Conservation (phyloP, 257 asterid species). For the Forsythia viridissima region DNA sequence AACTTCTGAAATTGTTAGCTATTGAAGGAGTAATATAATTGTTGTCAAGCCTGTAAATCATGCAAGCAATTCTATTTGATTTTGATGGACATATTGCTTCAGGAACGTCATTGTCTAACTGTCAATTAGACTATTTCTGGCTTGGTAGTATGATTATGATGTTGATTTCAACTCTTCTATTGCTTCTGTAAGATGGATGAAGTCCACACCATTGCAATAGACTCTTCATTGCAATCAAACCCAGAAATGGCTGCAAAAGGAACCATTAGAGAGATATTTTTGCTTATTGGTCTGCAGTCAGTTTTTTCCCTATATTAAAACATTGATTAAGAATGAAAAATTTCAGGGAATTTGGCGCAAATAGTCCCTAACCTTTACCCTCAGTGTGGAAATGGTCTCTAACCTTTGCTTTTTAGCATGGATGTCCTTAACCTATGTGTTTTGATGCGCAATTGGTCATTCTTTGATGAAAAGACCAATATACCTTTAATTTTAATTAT, state of each 20-base stretch:
- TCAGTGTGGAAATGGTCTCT: no score
- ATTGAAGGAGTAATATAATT: neutral
- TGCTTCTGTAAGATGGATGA: neutral
- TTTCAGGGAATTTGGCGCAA: neutral
- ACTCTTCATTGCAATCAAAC: conserved; percentile 1
- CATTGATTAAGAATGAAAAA: neutral
- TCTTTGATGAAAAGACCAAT: no score
- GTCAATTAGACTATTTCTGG: neutral
- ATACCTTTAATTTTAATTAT: no score
- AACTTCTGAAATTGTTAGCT: conserved; percentile 1
- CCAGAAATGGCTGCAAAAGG: conserved; percentile 9
- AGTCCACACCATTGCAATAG: conserved; percentile 1
- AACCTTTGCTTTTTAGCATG: no score
- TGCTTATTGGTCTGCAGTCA: conserved; percentile 4
- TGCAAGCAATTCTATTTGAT: neutral
- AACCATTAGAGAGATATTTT: conserved; percentile 6
- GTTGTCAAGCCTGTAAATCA: no score
- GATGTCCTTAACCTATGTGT: no score
- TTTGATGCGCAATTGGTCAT: no score
- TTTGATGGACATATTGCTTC: conserved; percentile 10
- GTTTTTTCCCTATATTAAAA: neutral
- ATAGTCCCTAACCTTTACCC: no score
- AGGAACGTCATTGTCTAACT: neutral
- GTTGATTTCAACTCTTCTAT: neutral
- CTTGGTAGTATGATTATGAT: neutral